Base-by-base conservation (phyloP, 768 basidiomycete genomes). In the Hydnum rufescens region DNA sequence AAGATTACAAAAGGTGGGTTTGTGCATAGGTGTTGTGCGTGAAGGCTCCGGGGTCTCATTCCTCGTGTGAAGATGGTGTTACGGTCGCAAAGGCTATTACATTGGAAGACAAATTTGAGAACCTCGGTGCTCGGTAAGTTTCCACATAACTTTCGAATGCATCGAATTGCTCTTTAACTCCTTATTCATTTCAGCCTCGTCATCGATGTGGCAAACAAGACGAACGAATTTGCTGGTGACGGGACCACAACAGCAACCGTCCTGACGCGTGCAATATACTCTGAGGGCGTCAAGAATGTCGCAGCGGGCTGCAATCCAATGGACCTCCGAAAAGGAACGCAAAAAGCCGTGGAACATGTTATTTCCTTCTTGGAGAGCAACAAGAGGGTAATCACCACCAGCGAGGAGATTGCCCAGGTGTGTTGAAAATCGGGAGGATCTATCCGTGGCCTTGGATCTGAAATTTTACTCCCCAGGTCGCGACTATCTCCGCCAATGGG, bases 241-340 rank as follows among this genome's bases (percentile, higher is more conserved):
- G 93, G 93, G 54, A 97, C 93, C 2, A 99, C 93, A 5, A 99
- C 93, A 16, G 90, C 93, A 3, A 96, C 93, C 32, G 93, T 96
- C 51, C 79, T 96, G 53, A 87, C 93, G 5, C 85, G 89, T 52
- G 90, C 93, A 53, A 96, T 99, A 68, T 99, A 95, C 70, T 76
- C 89, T 0, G 93, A 99, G 67, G 93, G 93, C 66, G 92, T 96
- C 61, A 96, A 96, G 74, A 97, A 97, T 61, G 93, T 97, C 54
- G 93, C 93, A 22, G 93, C 93, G 5, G 93, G 93, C 3, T 99
- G 93, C 74, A 95, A 93, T 71, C 93, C 93, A 8, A 99, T 96
- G 92, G 93, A 99, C 70, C 85, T 97, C 55, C 88, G 93, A 56
- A 81, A 92, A n/a, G 93, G 93, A 50, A 80, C 92, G 5, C 93